Evolutionary conservation across 2,329 filamentous ascomycete species (phyloP), one percentile per base, ranked within the genome.

Genomic region (Beauveria sp.): DNA sequence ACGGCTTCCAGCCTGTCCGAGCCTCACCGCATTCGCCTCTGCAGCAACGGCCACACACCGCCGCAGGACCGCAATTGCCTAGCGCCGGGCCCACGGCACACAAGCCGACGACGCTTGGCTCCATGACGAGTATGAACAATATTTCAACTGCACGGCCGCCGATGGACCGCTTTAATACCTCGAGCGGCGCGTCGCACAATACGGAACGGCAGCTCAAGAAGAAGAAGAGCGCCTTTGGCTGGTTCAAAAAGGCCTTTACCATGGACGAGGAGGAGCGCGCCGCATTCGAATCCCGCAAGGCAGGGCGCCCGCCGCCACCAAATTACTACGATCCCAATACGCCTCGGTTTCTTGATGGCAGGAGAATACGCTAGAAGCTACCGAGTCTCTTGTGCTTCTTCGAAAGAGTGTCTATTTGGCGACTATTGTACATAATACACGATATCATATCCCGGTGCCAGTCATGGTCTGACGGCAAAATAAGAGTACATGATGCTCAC

Each of bases 231-330:
- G 83, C 84, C 1, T 87, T 88, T 68, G 85, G 85, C 2, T 88
- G 85, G 85, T 71, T 88, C 61, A 88, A 87, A 72, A 88, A 88
- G 74, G 85, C 85, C 1, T 88, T 88, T 58, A 83, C 81, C 40
- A 73, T 88, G 28, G 84, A 86, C 64, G 85, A 88, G 24, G 83
- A 87, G 53, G 85, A 88, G 70, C 80, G 79, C 58, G 77, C 79
- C 9, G 79, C 80, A 10, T 88, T 85, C 65, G 84, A 87, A 69
- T 79, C 80, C 51, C 79, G 80, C 62, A 81, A 77, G 68, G 75
- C 76, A 8, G 76, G 78, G 67, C 74, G 79, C 62, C 62, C 69
- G 14, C 54, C 34, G 20, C 71, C 73, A 6, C 72, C 70, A 62
- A 73, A 73, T 2, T 85, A 85, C 64, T 81, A 82, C 61, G 78